These are phyloP conservation scores for Prototheca wickerhamii DNA, from an alignment of 163 green algal genomes.

Conservation along the genomic window DNA sequence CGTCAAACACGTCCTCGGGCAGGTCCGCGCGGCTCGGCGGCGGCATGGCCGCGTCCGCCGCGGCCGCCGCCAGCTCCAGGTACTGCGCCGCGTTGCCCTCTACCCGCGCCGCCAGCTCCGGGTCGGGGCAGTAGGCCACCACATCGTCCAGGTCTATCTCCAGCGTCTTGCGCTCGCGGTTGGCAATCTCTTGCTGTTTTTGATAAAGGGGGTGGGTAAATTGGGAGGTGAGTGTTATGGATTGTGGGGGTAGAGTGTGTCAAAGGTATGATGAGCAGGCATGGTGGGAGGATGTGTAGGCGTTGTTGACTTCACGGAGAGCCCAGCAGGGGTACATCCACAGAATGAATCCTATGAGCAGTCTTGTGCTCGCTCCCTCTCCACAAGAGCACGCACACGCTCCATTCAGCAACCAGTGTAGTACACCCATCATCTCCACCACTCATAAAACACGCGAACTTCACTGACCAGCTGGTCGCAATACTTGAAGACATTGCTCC, in stretches of 20 bases:
- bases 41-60: conserved; percentile 71
- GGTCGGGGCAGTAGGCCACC: conserved; percentile 14
- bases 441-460: too few relatives aligned
- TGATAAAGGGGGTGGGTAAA: background rate
- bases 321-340: background rate
- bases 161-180: conserved; percentile 57
- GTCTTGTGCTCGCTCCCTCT: background rate
- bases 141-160: conserved; percentile 76
- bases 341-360: background rate
- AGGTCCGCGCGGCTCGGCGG: conserved; percentile 31
- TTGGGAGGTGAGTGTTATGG: background rate
- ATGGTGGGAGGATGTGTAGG: background rate
- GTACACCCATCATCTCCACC: too few relatives aligned
- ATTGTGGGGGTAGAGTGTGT: background rate
- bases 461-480: conserved; percentile 52
- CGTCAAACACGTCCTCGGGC: conserved; percentile 79
- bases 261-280: background rate
- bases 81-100: conserved; percentile 77
- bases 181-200: conserved; percentile 78
- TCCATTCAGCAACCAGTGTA: too few relatives aligned
- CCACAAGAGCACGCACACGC: background rate
- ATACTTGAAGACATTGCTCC: conserved; percentile 46
- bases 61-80: conserved; percentile 62
- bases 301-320: background rate
- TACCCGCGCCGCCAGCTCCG: conserved; percentile 44